Base-by-base conservation (phyloP, 371 early-diverging fungal genomes). In the Mucor sp. region DNA sequence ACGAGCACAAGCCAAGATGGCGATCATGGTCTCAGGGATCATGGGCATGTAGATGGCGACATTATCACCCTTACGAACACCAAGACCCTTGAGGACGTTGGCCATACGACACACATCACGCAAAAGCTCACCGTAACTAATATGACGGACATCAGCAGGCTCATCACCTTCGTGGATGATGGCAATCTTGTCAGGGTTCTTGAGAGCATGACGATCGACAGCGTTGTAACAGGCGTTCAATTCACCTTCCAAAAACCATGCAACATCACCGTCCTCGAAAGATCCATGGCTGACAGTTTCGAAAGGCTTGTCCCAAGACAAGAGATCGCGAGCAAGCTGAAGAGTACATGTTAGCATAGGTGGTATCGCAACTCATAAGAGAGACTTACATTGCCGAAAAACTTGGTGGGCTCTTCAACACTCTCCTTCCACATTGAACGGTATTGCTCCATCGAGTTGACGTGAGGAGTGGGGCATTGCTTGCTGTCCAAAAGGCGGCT, bases 41-140 rank as follows among this genome's bases (percentile, higher is more conserved):
- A 97, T 99, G 63, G 99, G 96, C 96, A 99, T 94, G 77, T 99
- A 99, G 63, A 99, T 92, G 28, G 95, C 89, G 3, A 99, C 99
- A 12, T 90, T 92, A 74, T 97, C 95, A 35, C 97, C 97, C 81
- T 95, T 95, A 65, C 88, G 85, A 62, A 97, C 85, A 12, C 97
- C 97, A 48, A 89, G 82, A 44, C 82, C 82, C 63, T 83, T 84
- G 27, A 98, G 82, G 5, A 90, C 89, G 67, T 95, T 94, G 58
- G 96, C 92, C 58, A 97, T 82, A 35, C 87, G 86, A 72, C 90
- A 89, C 19, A 98, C 96, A 62, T 93, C 83, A 39, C 87, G 85
- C 59, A 95, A 84, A 15, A 97, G 85, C 63, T 95, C 87, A 30
- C 87, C 89, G 75, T 95, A 99, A 9, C 97, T 96, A 70, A 95